Percentiles rank a stretch among this genome's conserved stretches.
Conservation (phyloP, 2,329 filamentous ascomycete genomes). For the Raffaelea albimanens region DNA sequence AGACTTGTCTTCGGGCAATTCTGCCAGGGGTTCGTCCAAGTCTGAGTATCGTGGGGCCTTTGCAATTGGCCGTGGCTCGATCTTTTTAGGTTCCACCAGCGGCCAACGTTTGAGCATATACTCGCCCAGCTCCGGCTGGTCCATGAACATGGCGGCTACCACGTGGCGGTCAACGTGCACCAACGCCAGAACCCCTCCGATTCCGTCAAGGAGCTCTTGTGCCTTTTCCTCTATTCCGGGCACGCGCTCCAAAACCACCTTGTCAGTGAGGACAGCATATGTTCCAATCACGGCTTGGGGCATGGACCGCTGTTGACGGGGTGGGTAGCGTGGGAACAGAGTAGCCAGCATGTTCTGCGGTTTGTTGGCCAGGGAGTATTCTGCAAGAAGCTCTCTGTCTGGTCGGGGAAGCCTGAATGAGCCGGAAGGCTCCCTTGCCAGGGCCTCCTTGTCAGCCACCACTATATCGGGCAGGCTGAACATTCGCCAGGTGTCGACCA, state of each 20-base stretch:
- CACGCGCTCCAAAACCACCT: conserved; percentile 7
- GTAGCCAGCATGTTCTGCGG: conserved; percentile 20
- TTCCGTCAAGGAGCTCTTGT: conserved; percentile 16
- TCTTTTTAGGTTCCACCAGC: too few species aligned
- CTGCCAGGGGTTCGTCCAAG: neutral
- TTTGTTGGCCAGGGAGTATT: conserved; percentile 9
- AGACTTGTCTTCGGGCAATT: neutral
- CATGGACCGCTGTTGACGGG: conserved; percentile 17
- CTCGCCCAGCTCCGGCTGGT: conserved; percentile 11
- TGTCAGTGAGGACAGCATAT: conserved; percentile 27
- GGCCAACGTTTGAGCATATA: conserved; percentile 14
- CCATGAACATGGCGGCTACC: conserved; percentile 14
- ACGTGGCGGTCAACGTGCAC: conserved; percentile 6
- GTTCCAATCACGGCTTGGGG: conserved; percentile 27
- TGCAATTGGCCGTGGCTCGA: too few species aligned
- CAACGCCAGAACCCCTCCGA: conserved; percentile 13
- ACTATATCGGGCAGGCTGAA: conserved; percentile 22
- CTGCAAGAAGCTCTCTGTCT: conserved; percentile 5
- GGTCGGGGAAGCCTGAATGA: conserved; percentile 11
- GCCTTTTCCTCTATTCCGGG: conserved; percentile 12
- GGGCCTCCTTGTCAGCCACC: conserved; percentile 5
- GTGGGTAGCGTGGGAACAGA: conserved; percentile 25
- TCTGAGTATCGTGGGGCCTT: too few species aligned
- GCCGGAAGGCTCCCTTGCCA: neutral
- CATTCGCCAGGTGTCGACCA: conserved; percentile 31